Percentiles rank a stretch among this genome's conserved stretches.
These are phyloP conservation scores for Lentinula raphanica DNA, from an alignment of 768 basidiomycete species.

Conservation along the genomic window DNA sequence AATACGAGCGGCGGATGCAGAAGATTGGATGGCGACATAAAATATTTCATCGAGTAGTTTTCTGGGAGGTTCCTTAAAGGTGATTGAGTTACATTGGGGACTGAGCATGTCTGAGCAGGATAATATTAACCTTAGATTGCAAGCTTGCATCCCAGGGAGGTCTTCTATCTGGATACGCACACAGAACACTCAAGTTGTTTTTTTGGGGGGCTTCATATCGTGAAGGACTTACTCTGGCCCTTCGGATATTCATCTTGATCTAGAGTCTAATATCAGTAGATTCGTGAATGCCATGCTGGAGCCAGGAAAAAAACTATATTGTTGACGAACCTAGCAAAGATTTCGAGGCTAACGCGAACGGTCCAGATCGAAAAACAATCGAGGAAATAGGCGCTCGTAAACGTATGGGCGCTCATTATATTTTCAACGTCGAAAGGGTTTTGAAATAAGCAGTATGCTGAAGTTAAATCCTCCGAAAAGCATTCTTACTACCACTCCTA, in stretches of 20 bases:
- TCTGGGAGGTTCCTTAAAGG: constrained; percentile 81
- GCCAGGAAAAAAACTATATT: too few species aligned
- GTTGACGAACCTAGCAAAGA: too few species aligned
- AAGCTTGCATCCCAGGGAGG: constrained; percentile 91
- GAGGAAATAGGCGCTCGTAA: too few species aligned
- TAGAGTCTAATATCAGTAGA: too few species aligned
- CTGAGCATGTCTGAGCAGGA: neutral
- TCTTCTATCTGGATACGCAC: constrained; percentile 73
- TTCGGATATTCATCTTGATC: constrained; percentile 38
- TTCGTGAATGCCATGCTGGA: too few species aligned
- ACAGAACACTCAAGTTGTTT: neutral
- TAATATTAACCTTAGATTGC: constrained; percentile 53
- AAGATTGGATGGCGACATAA: constrained; percentile 31
- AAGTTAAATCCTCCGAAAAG: constrained; percentile 44
- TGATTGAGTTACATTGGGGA: too few species aligned
- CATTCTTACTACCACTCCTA: constrained; percentile 89
- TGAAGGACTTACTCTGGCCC: constrained; percentile 28
- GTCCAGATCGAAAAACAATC: too few species aligned
- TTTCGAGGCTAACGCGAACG: too few species aligned
- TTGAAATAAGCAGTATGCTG: too few species aligned
- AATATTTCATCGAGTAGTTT: constrained; percentile 85
- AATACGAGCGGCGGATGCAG: neutral
- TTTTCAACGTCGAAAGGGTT: too few species aligned
- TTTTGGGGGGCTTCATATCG: neutral
- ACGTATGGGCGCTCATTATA: too few species aligned